Evolutionary conservation across 1,284 basidiomycete genomes (phyloP).

Genomic region (Chondrostereum purpureum): DNA sequence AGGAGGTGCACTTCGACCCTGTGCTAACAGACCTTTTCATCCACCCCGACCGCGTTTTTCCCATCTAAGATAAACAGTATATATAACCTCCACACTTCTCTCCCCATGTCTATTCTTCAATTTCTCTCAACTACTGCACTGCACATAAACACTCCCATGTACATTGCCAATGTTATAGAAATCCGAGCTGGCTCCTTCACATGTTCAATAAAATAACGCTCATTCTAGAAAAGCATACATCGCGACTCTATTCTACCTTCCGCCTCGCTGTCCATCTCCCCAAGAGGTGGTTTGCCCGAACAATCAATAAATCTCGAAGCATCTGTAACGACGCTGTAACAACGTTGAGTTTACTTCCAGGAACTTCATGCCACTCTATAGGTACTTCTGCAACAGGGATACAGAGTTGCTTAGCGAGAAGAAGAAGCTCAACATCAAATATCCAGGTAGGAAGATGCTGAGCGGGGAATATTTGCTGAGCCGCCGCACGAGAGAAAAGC

Average conservation of each 20-base stretch:
- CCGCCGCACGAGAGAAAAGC: conserved; percentile 78
- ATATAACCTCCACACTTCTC: too few relatives aligned
- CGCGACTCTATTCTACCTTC: conserved; percentile 6
- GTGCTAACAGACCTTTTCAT: too few relatives aligned
- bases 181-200: too few relatives aligned
- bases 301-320: conserved; percentile 80
- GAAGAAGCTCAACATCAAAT: conserved; percentile 91
- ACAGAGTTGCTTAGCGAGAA: conserved; percentile 72
- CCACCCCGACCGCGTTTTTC: too few relatives aligned
- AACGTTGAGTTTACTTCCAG: conserved; percentile 86
- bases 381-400: conserved; percentile 83
- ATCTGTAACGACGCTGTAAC: conserved; percentile 81
- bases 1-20: too few relatives aligned
- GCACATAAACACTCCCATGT: too few relatives aligned
- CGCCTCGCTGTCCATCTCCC: conserved; percentile 51
- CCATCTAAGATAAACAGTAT: too few relatives aligned
- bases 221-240: too few relatives aligned
- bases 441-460: conserved; percentile 88
- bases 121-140: too few relatives aligned
- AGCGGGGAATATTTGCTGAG: conserved; percentile 74
- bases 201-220: too few relatives aligned
- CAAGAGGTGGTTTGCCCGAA: conserved; percentile 76
- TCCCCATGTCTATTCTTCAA: too few relatives aligned
- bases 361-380: conserved; percentile 88
- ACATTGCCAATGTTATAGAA: too few relatives aligned